These are phyloP conservation scores for Helotiales sp. DNA, from an alignment of 2,329 filamentous ascomycete genomes.

Conservation along the genomic window DNA sequence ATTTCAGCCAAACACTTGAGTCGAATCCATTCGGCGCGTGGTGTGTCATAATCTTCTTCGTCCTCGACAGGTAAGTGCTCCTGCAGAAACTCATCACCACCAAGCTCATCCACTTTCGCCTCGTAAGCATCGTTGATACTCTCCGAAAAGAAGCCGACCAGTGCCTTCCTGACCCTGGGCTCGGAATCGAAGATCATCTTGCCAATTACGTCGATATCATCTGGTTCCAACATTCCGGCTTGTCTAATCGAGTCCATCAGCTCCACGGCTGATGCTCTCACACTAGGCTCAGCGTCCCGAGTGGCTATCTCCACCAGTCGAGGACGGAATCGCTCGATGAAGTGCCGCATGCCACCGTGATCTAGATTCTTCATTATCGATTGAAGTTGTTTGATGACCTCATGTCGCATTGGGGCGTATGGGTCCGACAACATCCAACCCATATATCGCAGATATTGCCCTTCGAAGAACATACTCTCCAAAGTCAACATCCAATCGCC, in stretches of 20 bases:
- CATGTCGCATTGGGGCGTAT: slow-evolving; percentile 71
- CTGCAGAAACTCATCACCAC: slow-evolving; percentile 73
- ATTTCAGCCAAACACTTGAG: slow-evolving; percentile 88
- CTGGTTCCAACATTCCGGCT: slow-evolving; percentile 83
- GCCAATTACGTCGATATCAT: slow-evolving; percentile 86
- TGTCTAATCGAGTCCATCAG: slow-evolving; percentile 81
- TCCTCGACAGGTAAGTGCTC: slow-evolving; percentile 71
- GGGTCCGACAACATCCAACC: slow-evolving; percentile 94
- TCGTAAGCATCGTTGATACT: slow-evolving; percentile 83
- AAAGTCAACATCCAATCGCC: slow-evolving; percentile 86
- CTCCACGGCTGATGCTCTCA: slow-evolving; percentile 78
- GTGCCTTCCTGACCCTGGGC: slow-evolving; percentile 79
- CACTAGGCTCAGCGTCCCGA: slow-evolving; percentile 76
- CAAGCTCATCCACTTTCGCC: slow-evolving; percentile 78
- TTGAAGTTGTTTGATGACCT: slow-evolving; percentile 81
- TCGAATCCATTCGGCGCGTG: slow-evolving; percentile 83
- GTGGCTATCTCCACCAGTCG: slow-evolving; percentile 92
- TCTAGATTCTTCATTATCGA: slow-evolving; percentile 80
- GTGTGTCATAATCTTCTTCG: slow-evolving; percentile 75
- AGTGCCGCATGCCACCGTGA: slow-evolving; percentile 75
- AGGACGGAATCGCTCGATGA: slow-evolving; percentile 87
- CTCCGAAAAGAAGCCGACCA: slow-evolving; percentile 86
- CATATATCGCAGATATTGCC: slow-evolving; percentile 85
- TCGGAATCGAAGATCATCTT: slow-evolving; percentile 89
- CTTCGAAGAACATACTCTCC: slow-evolving; percentile 87